A percentile compares a stretch with the other conserved stretches of the same genome.
These are phyloP conservation scores for Chaetomiaceae sp. DNA, from an alignment of 2,329 filamentous ascomycete genomes.

Conservation along the genomic window DNA sequence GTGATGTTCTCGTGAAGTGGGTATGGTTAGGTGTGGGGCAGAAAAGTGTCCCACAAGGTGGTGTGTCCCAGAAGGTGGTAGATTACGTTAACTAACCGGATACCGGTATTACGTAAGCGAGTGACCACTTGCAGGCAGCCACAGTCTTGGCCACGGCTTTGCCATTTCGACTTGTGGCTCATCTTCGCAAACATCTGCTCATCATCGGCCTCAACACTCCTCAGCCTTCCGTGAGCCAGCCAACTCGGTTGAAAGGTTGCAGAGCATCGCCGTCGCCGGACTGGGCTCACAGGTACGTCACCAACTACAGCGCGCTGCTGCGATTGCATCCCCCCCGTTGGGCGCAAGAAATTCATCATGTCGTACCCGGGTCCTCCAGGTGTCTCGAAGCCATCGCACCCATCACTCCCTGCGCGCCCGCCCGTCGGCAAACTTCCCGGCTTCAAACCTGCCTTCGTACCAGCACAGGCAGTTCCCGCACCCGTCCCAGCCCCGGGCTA, in stretches of 20 bases:
- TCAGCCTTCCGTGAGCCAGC: conserved; percentile 28
- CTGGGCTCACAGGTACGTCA: conserved; percentile 51
- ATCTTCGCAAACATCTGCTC: too few relatives aligned
- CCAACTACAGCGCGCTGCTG: conserved; percentile 26
- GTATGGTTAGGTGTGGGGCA: too few relatives aligned
- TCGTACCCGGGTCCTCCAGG: conserved; percentile 84
- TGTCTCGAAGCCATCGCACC: conserved; percentile 49
- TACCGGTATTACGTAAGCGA: too few relatives aligned
- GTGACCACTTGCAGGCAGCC: too few relatives aligned
- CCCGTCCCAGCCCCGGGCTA: conserved; percentile 28
- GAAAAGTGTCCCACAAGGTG: too few relatives aligned
- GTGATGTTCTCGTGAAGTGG: too few relatives aligned
- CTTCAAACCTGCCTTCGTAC: conserved; percentile 51
- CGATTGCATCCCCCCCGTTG: conserved; percentile 22
- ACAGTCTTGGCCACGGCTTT: too few relatives aligned
- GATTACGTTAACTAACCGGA: too few relatives aligned
- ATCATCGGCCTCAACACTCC: neutral
- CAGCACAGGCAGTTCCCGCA: conserved; percentile 27
- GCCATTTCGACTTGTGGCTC: too few relatives aligned
- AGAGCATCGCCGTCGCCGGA: conserved; percentile 24
- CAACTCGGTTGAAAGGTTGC: conserved; percentile 21
- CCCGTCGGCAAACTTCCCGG: conserved; percentile 52
- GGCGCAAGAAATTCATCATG: conserved; percentile 62
- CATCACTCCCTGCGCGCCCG: conserved; percentile 73
- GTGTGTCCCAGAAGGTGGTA: too few relatives aligned